A percentile compares a stretch with the other conserved stretches of the same genome.
Evolutionary conservation across 1,139 yeast genomes (phyloP).

Genomic region (Zygosaccharomyces sapae): DNA sequence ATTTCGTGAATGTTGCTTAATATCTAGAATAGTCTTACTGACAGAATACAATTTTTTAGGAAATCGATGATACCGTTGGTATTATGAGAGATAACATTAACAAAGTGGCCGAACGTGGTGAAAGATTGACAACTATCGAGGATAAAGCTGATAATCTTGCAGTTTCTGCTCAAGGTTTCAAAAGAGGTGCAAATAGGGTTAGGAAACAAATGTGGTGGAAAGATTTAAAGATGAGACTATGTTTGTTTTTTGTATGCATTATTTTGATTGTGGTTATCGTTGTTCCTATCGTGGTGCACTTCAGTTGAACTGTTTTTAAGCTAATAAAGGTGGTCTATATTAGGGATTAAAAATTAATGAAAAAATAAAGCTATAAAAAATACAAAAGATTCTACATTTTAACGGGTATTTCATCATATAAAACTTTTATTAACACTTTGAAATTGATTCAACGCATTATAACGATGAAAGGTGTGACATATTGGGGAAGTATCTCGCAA

Average conservation of each 20-base stretch:
- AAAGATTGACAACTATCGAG: conserved; percentile 86
- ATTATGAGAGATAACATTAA: conserved; percentile 97
- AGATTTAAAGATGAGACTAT: conserved; percentile 93
- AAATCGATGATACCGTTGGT: conserved; percentile 95
- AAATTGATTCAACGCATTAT: not conserved
- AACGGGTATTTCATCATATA: not conserved
- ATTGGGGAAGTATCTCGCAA: not conserved
- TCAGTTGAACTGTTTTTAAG: conserved; percentile 40
- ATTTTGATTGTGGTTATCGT: conserved; percentile 82
- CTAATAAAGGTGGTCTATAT: not conserved
- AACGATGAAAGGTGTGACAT: not conserved
- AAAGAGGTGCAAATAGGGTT: conserved; percentile 94
- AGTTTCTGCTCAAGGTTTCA: conserved; percentile 90
- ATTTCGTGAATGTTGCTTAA: not conserved
- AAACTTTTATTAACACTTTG: not conserved
- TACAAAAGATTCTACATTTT: not conserved
- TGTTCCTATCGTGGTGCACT: conserved; percentile 92
- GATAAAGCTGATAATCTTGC: conserved; percentile 93
- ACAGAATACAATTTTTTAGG: conserved; percentile 40
- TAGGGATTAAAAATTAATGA: conserved; percentile 3
- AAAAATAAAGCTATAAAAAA: conserved; percentile 1
- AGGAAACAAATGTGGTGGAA: conserved; percentile 99
- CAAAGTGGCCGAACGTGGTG: conserved; percentile 92
- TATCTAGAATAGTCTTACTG: conserved; percentile 7
- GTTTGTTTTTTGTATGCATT: conserved; percentile 75